Percentiles rank a stretch among this genome's conserved stretches.
phyloP scores from a whole-genome alignment of 2,329 filamentous ascomycete species.

The Monilinia laxa region DNA sequence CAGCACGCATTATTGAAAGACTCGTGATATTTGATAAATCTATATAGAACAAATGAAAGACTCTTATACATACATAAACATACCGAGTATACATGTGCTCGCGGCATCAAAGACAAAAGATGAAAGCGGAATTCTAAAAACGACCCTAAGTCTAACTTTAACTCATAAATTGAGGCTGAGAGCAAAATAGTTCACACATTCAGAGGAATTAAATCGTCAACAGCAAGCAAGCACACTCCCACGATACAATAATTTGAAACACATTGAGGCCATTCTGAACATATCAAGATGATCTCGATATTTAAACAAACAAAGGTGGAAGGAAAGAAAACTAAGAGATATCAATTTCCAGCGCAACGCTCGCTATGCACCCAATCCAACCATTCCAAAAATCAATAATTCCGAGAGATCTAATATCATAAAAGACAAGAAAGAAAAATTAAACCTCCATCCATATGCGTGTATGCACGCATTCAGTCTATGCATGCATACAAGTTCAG shows the following conservation, averaged over 20 bases:
- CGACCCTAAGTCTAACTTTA: background rate
- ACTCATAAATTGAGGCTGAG: too few relatives aligned
- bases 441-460: background rate
- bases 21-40: too few relatives aligned
- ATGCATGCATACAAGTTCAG: constrained; percentile 14
- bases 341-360: constrained; percentile 14
- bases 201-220: background rate
- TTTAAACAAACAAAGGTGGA: constrained; percentile 1
- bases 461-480: constrained; percentile 6
- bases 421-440: constrained; percentile 6
- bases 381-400: background rate
- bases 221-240: background rate
- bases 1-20: too few relatives aligned
- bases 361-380: constrained; percentile 16
- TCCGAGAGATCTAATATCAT: constrained; percentile 12
- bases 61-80: too few relatives aligned
- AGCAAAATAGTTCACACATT: background rate
- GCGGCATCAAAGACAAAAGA: too few relatives aligned
- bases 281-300: background rate
- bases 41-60: too few relatives aligned
- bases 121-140: too few relatives aligned
- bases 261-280: background rate
- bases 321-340: constrained; percentile 4
- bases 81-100: too few relatives aligned
- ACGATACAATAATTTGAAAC: background rate